Evolutionary conservation across 2,329 filamentous ascomycete genomes (phyloP).

Genomic region (Capronia coronata): DNA sequence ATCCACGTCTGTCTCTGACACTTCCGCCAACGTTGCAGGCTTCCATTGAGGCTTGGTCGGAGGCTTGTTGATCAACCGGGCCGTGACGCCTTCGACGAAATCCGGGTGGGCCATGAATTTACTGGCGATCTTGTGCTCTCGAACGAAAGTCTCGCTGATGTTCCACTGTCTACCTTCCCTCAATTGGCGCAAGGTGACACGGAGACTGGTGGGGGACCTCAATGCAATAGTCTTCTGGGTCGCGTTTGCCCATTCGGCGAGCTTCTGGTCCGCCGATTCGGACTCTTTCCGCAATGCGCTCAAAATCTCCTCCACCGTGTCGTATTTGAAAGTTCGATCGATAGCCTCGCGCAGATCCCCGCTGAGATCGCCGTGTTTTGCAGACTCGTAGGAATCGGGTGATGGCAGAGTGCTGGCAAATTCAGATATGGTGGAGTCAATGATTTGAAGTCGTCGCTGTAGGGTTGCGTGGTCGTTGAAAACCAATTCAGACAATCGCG

Average conservation of each 20-base stretch:
- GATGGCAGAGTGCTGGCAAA: slow-evolving; percentile 75
- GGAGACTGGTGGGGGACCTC: slow-evolving; percentile 78
- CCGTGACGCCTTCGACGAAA: slow-evolving; percentile 85
- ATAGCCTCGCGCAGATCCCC: slow-evolving; percentile 72
- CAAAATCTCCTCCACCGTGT: slow-evolving; percentile 64
- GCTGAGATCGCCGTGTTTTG: slow-evolving; percentile 43
- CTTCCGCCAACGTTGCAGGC: slow-evolving; percentile 64
- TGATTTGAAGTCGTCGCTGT: slow-evolving; percentile 58
- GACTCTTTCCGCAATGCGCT: slow-evolving; percentile 53
- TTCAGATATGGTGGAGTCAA: slow-evolving; percentile 87
- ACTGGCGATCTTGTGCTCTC: slow-evolving; percentile 75
- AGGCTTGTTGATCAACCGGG: slow-evolving; percentile 67
- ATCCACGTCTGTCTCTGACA: slow-evolving; percentile 53
- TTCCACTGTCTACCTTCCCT: slow-evolving; percentile 67
- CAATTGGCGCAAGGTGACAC: slow-evolving; percentile 80
- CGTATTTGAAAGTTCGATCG: slow-evolving; percentile 70
- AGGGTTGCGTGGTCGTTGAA: slow-evolving; percentile 72
- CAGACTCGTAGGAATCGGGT: slow-evolving; percentile 49
- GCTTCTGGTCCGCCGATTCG: slow-evolving; percentile 40
- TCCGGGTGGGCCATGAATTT: slow-evolving; percentile 88
- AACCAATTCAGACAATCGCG: slow-evolving; percentile 77
- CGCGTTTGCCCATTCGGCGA: slow-evolving; percentile 68
- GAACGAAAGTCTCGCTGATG: slow-evolving; percentile 76
- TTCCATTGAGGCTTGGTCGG: slow-evolving; percentile 65
- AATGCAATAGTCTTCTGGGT: slow-evolving; percentile 68